These are phyloP conservation scores for Cytospora leucostoma DNA, from an alignment of 2,329 filamentous ascomycete species.

Conservation along the genomic window DNA sequence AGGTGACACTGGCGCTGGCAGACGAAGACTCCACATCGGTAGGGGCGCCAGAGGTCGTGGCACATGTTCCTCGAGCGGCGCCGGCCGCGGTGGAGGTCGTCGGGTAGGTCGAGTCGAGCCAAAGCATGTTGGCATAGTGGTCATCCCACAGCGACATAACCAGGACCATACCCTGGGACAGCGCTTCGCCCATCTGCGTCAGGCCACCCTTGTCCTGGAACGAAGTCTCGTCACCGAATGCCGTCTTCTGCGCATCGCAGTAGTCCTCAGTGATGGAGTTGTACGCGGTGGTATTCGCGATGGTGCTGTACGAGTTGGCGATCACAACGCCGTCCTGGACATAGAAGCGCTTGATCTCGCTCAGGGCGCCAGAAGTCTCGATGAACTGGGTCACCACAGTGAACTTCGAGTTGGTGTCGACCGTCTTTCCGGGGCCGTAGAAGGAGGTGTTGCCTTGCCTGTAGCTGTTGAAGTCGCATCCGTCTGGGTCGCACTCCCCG, in stretches of 20 bases:
- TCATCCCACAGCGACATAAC: conserved; percentile 65
- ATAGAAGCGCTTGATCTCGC: conserved; percentile 60
- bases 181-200: conserved; percentile 52
- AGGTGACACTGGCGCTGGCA: conserved; percentile 32
- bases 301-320: conserved; percentile 46
- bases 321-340: conserved; percentile 60
- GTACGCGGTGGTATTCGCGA: conserved; percentile 33
- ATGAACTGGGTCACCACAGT: conserved; percentile 66
- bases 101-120: conserved; percentile 62
- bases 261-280: conserved; percentile 52
- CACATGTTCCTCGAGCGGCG: conserved; percentile 47
- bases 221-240: conserved; percentile 53
- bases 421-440: conserved; percentile 58
- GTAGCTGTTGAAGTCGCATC: conserved; percentile 68
- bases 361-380: conserved; percentile 47
- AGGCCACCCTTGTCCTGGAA: conserved; percentile 57
- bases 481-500: conserved; percentile 63
- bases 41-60: conserved; percentile 43
- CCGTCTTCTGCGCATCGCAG: conserved; percentile 56
- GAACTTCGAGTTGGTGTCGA: conserved; percentile 59
- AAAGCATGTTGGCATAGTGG: conserved; percentile 62
- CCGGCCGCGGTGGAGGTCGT: conserved; percentile 42
- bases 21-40: conserved; percentile 37
- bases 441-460: conserved; percentile 62
- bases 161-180: conserved; percentile 60